Evolutionary conservation across 2,329 filamentous ascomycete species (phyloP).

Genomic region (Microcyclospora pomicola): DNA sequence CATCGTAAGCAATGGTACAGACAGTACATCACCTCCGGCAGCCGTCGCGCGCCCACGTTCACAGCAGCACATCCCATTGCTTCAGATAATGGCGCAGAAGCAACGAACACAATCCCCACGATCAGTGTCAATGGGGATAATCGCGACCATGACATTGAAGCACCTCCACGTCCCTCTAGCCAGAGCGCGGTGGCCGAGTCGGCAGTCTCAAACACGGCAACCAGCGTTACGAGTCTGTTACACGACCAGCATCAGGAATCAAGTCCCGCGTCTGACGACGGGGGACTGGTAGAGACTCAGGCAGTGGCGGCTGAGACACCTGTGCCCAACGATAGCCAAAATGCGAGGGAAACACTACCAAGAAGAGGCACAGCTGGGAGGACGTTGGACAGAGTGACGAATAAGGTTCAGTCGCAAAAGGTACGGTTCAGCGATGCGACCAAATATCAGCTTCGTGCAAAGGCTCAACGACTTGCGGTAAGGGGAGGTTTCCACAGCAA

Average conservation of each 20-base stretch:
- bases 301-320: neutral
- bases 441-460: slow-evolving; percentile 16
- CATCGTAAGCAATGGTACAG: slow-evolving; percentile 52
- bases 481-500: slow-evolving; percentile 17
- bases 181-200: slow-evolving; percentile 7
- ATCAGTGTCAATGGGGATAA: too few species aligned
- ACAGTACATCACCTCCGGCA: slow-evolving; percentile 30
- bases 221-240: slow-evolving; percentile 17
- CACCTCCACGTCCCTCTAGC: slow-evolving; percentile 5
- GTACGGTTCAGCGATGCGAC: slow-evolving; percentile 20
- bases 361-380: slow-evolving; percentile 1
- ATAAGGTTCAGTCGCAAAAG: slow-evolving; percentile 7
- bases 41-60: slow-evolving; percentile 14
- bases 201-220: slow-evolving; percentile 4
- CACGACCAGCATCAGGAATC: slow-evolving; percentile 7
- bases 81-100: neutral
- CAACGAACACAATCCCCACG: too few species aligned
- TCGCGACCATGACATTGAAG: neutral
- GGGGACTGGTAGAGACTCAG: neutral
- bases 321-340: neutral
- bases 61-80: slow-evolving; percentile 14
- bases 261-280: neutral
- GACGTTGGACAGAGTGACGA: slow-evolving; percentile 7
- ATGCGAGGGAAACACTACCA: neutral
- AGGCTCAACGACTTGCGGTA: slow-evolving; percentile 18